Base-by-base conservation (phyloP, 169 alveolate genomes). In the Plasmodium vinckei region DNA sequence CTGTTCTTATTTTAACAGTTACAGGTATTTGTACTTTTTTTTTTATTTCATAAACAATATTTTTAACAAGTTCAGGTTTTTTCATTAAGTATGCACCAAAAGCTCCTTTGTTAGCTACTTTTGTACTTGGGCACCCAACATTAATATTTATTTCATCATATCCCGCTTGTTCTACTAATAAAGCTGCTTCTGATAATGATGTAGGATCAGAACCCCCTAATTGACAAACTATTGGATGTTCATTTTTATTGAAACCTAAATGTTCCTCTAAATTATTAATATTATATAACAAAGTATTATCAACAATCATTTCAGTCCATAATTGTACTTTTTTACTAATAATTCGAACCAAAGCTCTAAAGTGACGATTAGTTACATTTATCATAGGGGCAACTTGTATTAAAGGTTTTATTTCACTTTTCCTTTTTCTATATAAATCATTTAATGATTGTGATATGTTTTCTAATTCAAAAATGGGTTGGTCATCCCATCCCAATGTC, bases 11-110 rank as follows among this genome's bases (percentile, higher is more conserved):
- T 93, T 98, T 98, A 39, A 98, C 98, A 1, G 99, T 95, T 25
- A 98, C 98, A 5, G 98, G 98, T 9, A 96, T 87, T 19, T 87
- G 79, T 19, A 92, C 92, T 1, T 68, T 71, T 46, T 87, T 87
- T 17, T 51, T 72, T 67, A 94, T 73, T 57, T 73, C 90, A 69
- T 64, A 42, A 10, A 91, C 88, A 49, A 97, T 95, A 73, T 96
- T 96, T 64, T 98, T 94, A 9, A 97, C 99, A 51, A 93, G 90
- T 61, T 92, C 96, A 5, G 99, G 98, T 44, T 95, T 96, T 75
- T 95, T 94, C 99, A 98, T 97, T 72, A 98, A 92, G 9, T 97
- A 96, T 5, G 99, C 99, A n/a, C 99, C 99, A 90, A 98, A 98
- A 72, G 97, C 94, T 10, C 98, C 97, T 87, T 65, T 63, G 19